Percentiles rank a stretch among this genome's conserved stretches.
phyloP scores from a whole-genome alignment of 2,329 filamentous ascomycete genomes.

The Exophiala aquamarina region DNA sequence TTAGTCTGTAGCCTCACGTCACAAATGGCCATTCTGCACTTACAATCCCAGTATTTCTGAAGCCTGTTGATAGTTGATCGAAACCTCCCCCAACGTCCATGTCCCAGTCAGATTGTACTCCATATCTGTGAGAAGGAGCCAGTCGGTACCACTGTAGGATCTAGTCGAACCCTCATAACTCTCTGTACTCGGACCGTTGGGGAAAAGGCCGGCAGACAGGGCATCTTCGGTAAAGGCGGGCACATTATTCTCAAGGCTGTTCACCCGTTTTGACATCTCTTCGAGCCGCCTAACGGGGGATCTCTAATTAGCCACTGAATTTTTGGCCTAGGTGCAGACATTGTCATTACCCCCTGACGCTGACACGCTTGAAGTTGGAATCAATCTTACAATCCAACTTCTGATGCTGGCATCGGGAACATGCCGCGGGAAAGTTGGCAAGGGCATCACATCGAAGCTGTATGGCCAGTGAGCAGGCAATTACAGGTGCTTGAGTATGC shows the following conservation, averaged over 20 bases:
- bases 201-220: not conserved
- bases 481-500: not conserved
- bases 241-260: conserved; percentile 3
- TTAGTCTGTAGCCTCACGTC: not conserved
- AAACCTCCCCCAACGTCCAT: conserved; percentile 7
- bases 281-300: conserved; percentile 1
- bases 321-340: not conserved
- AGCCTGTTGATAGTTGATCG: conserved; percentile 5
- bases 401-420: conserved; percentile 7
- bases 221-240: not conserved
- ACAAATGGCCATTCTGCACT: not conserved
- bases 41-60: conserved; percentile 9
- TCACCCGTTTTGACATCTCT: conserved; percentile 7
- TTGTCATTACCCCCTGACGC: conserved; percentile 6
- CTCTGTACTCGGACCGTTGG: not conserved
- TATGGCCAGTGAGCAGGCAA: not conserved
- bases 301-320: not conserved
- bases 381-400: conserved; percentile 10
- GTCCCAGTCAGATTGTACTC: not conserved
- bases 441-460: conserved; percentile 13
- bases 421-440: conserved; percentile 10
- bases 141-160: conserved; percentile 2
- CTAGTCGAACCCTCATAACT: not conserved
- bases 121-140: conserved; percentile 5
- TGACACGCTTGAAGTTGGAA: conserved; percentile 13